Base-by-base conservation (phyloP, 306 rosid genomes). In the Aeschynomene evenia region DNA sequence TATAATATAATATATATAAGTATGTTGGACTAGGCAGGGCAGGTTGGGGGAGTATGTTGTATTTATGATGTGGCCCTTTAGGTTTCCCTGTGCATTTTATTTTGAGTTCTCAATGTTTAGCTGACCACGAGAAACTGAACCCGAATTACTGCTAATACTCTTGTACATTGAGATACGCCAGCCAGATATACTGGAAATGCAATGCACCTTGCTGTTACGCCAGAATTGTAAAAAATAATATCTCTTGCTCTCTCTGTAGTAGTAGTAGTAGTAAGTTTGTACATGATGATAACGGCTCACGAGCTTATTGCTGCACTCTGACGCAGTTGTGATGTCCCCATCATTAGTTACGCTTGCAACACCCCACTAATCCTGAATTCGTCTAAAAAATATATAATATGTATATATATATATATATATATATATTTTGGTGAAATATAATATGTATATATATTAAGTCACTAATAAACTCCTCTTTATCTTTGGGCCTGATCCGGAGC, bases 161-260 rank as follows among this genome's bases (percentile, higher is more conserved):
- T 73, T 81, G 76, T 80, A 77, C 80, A 42, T 76, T 80, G 89
- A 80, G 80, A 62, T 62, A 68, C 71, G 11, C 72, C 72, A 83
- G 57, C n/a, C n/a, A n/a, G n/a, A n/a, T n/a, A 65, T 75, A 63
- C 78, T n/a, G n/a, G n/a, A n/a, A 68, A 16, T 40, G 29, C 21
- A 45, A 42, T 74, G 67, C 79, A 74, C 79, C 26, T 18, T 73
- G 45, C 39, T 69, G 40, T 39, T 12, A 1, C 13, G 28, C n/a
- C 7, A 7, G 14, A 42, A 15, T 56, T 67, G 49, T 22, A 67
- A 14, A 67, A 67, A 51, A n/a, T n/a, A n/a, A n/a, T n/a, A n/a
- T 50, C n/a, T 29, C 34, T 20, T 31, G 50, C 48, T 24, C n/a
- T n/a, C n/a, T n/a, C n/a, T n/a, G n/a, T n/a, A n/a, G n/a, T n/a